Evolutionary conservation across 2,329 filamentous ascomycete genomes (phyloP).

Genomic region (Pyricularia sp.): DNA sequence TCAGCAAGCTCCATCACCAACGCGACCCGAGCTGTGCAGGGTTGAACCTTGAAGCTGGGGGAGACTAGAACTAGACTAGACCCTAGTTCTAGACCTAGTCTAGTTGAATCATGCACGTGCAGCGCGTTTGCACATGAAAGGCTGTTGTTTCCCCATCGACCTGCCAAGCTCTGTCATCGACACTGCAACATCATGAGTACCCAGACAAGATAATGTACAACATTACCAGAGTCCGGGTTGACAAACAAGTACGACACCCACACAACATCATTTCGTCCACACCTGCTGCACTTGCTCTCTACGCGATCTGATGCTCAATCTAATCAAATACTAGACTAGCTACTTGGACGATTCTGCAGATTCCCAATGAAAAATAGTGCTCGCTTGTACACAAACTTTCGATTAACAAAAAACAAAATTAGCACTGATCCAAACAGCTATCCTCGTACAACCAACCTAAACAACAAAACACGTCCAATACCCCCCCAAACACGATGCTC

Average conservation of each 20-base stretch:
- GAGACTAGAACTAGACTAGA: no score
- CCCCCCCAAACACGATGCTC: not conserved
- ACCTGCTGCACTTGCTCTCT: not conserved
- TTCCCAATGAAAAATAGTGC: not conserved
- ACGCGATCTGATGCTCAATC: not conserved
- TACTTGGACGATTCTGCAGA: not conserved
- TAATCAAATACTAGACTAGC: not conserved
- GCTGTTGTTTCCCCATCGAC: not conserved
- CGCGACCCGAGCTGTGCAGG: not conserved
- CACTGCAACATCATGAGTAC: not conserved
- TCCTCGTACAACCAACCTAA: not conserved
- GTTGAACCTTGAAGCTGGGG: not conserved
- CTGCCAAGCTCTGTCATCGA: not conserved
- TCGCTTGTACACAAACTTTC: not conserved
- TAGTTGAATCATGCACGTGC: not conserved
- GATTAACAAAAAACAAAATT: not conserved
- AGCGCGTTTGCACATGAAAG: not conserved
- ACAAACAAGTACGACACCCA: no score
- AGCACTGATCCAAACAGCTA: not conserved
- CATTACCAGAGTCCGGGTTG: no score
- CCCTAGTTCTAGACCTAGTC: not conserved
- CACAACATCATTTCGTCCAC: not conserved
- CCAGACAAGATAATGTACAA: no score
- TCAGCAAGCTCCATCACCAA: not conserved
- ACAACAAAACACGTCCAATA: not conserved